Percentiles rank a stretch among this genome's conserved stretches.
phyloP scores from a whole-genome alignment of 164 flowering plant genomes.

The Pachysandra terminalis region DNA sequence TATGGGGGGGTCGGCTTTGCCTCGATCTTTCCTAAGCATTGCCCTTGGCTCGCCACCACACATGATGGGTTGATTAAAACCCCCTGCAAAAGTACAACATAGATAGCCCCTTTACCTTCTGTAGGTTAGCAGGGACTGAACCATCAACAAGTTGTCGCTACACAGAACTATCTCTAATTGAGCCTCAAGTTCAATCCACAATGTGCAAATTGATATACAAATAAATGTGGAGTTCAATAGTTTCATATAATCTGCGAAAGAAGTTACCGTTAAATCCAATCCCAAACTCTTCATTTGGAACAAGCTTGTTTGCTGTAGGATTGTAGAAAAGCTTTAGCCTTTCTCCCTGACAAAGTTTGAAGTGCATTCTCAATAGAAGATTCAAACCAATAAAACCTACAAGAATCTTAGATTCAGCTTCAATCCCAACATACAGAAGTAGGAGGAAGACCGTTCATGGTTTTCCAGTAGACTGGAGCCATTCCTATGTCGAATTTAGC shows the following conservation, averaged over 20 bases:
- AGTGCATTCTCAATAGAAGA: conserved; percentile 13
- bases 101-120: not conserved
- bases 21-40: conserved; percentile 69
- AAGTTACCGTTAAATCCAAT: conserved; percentile 79
- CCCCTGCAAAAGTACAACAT: conserved; percentile 45
- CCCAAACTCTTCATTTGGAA: conserved; percentile 73
- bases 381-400: not conserved
- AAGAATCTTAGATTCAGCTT: conserved; percentile 11
- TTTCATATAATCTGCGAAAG: not conserved
- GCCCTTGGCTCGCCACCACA: conserved; percentile 94
- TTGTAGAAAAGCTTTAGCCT: conserved; percentile 79
- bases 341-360: conserved; percentile 59
- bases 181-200: not conserved
- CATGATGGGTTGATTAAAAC: conserved; percentile 97
- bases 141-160: not conserved
- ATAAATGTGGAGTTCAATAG: not conserved
- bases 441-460: conserved; percentile 90
- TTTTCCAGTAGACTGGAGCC: conserved; percentile 91
- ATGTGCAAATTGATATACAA: not conserved
- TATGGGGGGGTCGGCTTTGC: conserved; percentile 74
- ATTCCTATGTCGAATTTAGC: conserved; percentile 78
- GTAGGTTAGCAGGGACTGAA: not conserved
- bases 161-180: not conserved
- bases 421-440: conserved; percentile 51
- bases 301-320: conserved; percentile 58